Conservation (phyloP, 352 stramenopile genomes). For the Lagenidium giganteum region DNA sequence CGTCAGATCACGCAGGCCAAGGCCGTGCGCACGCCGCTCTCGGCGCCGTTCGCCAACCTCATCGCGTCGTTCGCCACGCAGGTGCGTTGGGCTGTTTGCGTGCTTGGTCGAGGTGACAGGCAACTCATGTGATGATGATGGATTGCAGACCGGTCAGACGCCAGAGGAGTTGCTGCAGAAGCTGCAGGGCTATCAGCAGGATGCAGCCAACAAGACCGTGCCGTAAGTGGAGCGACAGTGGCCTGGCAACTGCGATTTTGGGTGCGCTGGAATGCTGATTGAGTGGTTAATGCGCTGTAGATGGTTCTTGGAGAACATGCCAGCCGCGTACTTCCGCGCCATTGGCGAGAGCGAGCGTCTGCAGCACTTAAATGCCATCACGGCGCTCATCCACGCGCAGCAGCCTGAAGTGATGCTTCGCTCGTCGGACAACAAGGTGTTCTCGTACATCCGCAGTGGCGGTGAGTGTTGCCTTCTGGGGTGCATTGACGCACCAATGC, state of each 20-base stretch:
- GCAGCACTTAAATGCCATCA: conserved; percentile 78
- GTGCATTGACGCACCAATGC: background rate
- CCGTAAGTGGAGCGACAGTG: too few relatives aligned
- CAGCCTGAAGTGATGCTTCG: conserved; percentile 60
- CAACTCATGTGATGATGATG: background rate
- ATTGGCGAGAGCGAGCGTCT: conserved; percentile 63
- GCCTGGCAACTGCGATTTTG: background rate
- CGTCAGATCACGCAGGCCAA: too few relatives aligned
- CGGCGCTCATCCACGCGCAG: conserved; percentile 43
- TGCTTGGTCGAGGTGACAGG: background rate
- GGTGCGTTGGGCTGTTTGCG: background rate
- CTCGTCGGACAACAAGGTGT: conserved; percentile 44
- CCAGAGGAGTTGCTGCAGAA: conserved; percentile 32
- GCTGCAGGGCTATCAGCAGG: conserved; percentile 49
- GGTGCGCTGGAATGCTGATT: too few relatives aligned
- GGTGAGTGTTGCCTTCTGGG: too few relatives aligned
- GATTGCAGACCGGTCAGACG: conserved; percentile 10
- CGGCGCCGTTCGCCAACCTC: conserved; percentile 21
- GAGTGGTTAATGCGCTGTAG: conserved; percentile 1
- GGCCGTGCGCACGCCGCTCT: too few relatives aligned
- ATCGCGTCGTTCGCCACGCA: conserved; percentile 29
- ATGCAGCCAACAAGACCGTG: conserved; percentile 40
- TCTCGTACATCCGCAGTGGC: conserved; percentile 62
- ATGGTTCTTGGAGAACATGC: conserved; percentile 84
- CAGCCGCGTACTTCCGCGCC: conserved; percentile 75